Conservation (phyloP, 805 yeast genomes). For the Candida sonorensis region DNA sequence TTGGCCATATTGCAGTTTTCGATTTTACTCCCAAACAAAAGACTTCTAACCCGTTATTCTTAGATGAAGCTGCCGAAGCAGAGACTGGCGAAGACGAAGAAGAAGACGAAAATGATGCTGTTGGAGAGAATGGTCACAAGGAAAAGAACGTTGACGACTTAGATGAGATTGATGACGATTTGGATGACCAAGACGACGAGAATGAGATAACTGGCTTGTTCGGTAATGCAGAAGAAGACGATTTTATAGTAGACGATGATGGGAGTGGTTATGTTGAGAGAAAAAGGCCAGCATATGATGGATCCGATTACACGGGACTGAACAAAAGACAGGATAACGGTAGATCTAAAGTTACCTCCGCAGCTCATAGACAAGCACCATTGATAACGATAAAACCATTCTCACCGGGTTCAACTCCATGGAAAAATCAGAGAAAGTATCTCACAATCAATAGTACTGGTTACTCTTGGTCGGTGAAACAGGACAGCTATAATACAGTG, state of each 20-base stretch:
- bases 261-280: constrained; percentile 32
- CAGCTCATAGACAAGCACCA: too few relatives aligned
- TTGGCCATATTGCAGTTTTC: constrained; percentile 36
- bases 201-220: constrained; percentile 26
- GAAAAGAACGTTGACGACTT: constrained; percentile 3
- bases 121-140: constrained; percentile 13
- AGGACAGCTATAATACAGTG: constrained; percentile 55
- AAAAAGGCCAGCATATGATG: constrained; percentile 27
- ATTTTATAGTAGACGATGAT: constrained; percentile 61
- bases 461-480: constrained; percentile 70
- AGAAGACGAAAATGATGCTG: constrained; percentile 8
- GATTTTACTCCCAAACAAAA: constrained; percentile 9
- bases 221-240: constrained; percentile 39
- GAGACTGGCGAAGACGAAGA: constrained; percentile 5
- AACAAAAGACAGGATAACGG: constrained; percentile 43
- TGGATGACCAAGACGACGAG: constrained; percentile 18
- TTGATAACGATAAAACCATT: constrained; percentile 50
- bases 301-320: constrained; percentile 80
- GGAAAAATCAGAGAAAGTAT: constrained; percentile 63
- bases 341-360: too few relatives aligned
- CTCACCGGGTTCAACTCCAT: constrained; percentile 87
- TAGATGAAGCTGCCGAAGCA: constrained; percentile 5
- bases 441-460: constrained; percentile 77
- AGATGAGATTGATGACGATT: constrained; percentile 1
- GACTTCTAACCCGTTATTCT: constrained; percentile 3